A percentile compares a stretch with the other conserved stretches of the same genome.
phyloP scores from a whole-genome alignment of 1,139 yeast genomes.

The Pichia sp. region DNA sequence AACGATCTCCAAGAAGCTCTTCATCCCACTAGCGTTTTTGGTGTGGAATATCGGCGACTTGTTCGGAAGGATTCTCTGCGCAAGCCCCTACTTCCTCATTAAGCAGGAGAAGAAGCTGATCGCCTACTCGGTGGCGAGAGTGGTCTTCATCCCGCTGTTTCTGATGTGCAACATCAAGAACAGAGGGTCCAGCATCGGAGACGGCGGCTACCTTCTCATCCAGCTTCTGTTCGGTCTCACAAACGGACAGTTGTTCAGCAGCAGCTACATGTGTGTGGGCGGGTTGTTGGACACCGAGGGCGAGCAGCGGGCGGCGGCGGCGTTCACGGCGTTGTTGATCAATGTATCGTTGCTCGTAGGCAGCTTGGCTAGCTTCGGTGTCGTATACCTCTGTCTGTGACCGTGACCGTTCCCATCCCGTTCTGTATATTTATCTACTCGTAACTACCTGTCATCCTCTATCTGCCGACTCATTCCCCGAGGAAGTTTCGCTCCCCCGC shows the following conservation, averaged over 20 bases:
- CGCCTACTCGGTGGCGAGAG: conserved; percentile 49
- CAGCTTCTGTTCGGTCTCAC: conserved; percentile 81
- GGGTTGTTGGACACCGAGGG: conserved; percentile 50
- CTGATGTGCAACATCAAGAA: conserved; percentile 61
- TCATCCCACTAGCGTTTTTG: conserved; percentile 71
- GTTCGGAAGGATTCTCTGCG: conserved; percentile 68
- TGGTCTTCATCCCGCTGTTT: conserved; percentile 58
- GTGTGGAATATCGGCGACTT: conserved; percentile 91
- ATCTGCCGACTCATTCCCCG: background rate
- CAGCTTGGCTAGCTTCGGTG: conserved; percentile 63
- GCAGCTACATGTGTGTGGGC: conserved; percentile 78
- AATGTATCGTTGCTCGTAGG: conserved; percentile 76
- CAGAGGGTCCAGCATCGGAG: conserved; percentile 47
- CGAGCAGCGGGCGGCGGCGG: conserved; percentile 91
- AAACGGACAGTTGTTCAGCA: conserved; percentile 80
- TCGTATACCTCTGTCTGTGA: conserved; percentile 37
- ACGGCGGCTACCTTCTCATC: conserved; percentile 58
- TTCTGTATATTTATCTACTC: too few species aligned
- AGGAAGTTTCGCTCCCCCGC: background rate
- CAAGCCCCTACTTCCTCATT: conserved; percentile 42
- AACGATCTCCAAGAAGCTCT: conserved; percentile 44
- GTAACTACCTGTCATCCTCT: too few species aligned
- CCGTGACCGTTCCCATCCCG: too few species aligned
- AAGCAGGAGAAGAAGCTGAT: conserved; percentile 41
- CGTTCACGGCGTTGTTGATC: conserved; percentile 74